Percentiles rank a stretch among this genome's conserved stretches.
Conservation (phyloP, 306 rosid genomes). For the Glycine soja region DNA sequence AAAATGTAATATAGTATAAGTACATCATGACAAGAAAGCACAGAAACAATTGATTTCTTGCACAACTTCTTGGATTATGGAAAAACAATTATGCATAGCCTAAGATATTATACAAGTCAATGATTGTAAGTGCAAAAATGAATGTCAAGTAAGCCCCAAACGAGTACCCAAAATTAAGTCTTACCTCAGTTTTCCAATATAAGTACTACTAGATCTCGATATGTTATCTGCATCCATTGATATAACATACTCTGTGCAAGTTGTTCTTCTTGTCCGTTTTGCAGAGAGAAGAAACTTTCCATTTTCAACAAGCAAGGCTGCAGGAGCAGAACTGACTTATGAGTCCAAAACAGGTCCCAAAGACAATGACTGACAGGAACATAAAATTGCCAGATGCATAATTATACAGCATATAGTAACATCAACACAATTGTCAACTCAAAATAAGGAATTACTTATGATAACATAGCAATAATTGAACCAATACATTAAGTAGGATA, state of each 20-base stretch:
- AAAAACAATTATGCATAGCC: neutral
- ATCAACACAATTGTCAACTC: neutral
- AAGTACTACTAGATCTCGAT: constrained; percentile 87
- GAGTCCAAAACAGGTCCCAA: constrained; percentile 30
- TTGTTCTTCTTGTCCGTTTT: constrained; percentile 86
- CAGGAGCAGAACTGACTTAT: constrained; percentile 41
- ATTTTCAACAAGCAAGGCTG: constrained; percentile 94
- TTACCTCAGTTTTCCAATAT: constrained; percentile 93
- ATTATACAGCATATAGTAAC: neutral
- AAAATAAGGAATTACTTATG: constrained; percentile 21
- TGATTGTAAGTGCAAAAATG: neutral
- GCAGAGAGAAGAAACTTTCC: constrained; percentile 98
- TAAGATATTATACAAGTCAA: neutral
- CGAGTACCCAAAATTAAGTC: neutral
- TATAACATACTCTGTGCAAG: constrained; percentile 92
- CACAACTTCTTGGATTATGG: neutral
- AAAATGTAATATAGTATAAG: constrained; percentile 8
- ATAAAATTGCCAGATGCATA: constrained; percentile 9
- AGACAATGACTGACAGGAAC: neutral
- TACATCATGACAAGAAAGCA: neutral
- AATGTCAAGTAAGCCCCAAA: neutral
- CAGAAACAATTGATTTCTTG: neutral
- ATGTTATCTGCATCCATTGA: constrained; percentile 91
- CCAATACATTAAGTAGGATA: neutral
- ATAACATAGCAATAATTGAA: constrained; percentile 26